Evolutionary conservation across 345 rosid genomes (phyloP).

Genomic region (Noccaea bulbosa): DNA sequence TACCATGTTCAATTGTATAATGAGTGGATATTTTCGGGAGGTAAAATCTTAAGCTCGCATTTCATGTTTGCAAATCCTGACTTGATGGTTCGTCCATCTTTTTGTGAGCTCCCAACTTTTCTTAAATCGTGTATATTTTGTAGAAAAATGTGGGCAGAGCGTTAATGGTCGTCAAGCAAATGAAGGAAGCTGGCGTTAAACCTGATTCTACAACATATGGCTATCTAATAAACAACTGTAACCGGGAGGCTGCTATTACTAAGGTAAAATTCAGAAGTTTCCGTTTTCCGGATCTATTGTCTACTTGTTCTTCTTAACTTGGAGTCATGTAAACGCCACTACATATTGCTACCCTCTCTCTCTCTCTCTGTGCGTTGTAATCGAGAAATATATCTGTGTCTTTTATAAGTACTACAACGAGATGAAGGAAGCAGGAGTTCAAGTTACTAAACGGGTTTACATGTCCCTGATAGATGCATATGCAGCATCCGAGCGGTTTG

Average conservation of each 20-base stretch:
- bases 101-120: not conserved
- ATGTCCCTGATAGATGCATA: constrained; percentile 82
- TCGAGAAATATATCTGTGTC: constrained; percentile 14
- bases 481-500: constrained; percentile 68
- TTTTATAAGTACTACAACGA: constrained; percentile 60
- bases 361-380: not conserved
- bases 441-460: constrained; percentile 58
- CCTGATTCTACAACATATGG: constrained; percentile 79
- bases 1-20: constrained; percentile 73
- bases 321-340: constrained; percentile 8
- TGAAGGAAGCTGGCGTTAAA: constrained; percentile 67
- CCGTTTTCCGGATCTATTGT: not conserved
- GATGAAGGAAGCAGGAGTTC: constrained; percentile 50
- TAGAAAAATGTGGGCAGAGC: constrained; percentile 68
- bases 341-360: not conserved
- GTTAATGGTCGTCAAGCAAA: constrained; percentile 61
- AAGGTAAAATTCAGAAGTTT: constrained; percentile 54
- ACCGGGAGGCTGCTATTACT: constrained; percentile 55
- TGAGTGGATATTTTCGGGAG: constrained; percentile 83
- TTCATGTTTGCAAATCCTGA: constrained; percentile 6
- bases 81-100: constrained; percentile 6
- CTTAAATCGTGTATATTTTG: constrained; percentile 25
- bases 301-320: constrained; percentile 17
- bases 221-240: constrained; percentile 64
- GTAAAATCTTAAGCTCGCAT: constrained; percentile 43